A percentile compares a stretch with the other conserved stretches of the same genome.
Conservation (phyloP, 2,329 filamentous ascomycete species). For the Fusarium graminum region DNA sequence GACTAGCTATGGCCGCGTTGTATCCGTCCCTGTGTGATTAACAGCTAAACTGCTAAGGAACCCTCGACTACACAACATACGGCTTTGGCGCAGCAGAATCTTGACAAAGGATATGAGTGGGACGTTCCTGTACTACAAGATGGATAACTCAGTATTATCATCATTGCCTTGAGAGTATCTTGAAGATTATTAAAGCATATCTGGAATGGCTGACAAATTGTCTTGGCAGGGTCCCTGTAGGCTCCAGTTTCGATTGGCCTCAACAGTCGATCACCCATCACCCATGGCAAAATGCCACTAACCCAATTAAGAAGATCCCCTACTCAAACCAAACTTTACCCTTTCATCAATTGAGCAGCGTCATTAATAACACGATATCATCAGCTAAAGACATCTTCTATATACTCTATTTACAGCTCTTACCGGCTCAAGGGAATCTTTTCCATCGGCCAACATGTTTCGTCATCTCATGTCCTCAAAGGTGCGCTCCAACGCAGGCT, state of each 20-base stretch:
- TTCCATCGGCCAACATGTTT: conserved; percentile 41
- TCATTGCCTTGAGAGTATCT: too few species aligned
- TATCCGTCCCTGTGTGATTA: too few species aligned
- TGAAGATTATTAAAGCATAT: background rate
- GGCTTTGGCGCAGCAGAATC: background rate
- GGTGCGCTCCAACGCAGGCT: conserved; percentile 62
- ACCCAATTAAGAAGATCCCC: conserved; percentile 24
- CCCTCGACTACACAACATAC: background rate
- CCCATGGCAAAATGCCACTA: conserved; percentile 27
- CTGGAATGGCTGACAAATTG: conserved; percentile 30
- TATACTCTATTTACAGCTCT: background rate
- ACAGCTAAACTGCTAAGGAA: background rate
- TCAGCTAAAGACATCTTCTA: background rate
- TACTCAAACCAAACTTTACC: conserved; percentile 14
- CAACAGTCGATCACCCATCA: conserved; percentile 37
- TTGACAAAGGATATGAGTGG: too few species aligned
- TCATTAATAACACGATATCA: conserved; percentile 4
- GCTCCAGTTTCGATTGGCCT: conserved; percentile 28
- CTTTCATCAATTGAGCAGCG: conserved; percentile 15
- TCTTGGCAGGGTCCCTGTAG: conserved; percentile 16
- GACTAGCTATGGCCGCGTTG: too few species aligned
- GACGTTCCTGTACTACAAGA: too few species aligned
- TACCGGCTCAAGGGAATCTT: conserved; percentile 1
- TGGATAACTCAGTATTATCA: too few species aligned
- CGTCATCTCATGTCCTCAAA: conserved; percentile 50